Evolutionary conservation across 208 protist species (phyloP).

Genomic region (Angomonas ambiguus): DNA sequence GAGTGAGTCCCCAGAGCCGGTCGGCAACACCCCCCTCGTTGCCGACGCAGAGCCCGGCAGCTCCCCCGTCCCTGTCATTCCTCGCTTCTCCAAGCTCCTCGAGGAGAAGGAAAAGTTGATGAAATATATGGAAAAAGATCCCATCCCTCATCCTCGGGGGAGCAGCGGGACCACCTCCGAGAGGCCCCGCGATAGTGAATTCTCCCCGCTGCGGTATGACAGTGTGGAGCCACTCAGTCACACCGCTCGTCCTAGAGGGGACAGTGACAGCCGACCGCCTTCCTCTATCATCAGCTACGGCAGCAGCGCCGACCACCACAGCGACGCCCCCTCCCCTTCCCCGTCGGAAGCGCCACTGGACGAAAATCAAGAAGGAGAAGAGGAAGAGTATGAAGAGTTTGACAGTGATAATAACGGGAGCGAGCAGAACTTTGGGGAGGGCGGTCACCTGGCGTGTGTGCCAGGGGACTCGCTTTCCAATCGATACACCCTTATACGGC

Average conservation of each 20-base stretch:
- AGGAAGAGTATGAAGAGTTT: slow-evolving; percentile 12
- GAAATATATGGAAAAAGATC: slow-evolving; percentile 9
- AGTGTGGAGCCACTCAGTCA: neutral
- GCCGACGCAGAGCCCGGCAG: neutral
- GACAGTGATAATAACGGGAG: slow-evolving; percentile 23
- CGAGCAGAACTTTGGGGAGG: slow-evolving; percentile 39
- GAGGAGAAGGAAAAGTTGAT: slow-evolving; percentile 21
- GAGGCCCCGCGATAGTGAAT: neutral
- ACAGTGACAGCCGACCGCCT: neutral
- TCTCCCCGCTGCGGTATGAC: neutral
- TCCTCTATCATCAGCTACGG: neutral
- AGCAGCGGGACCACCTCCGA: neutral
- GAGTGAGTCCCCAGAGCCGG: too few species aligned
- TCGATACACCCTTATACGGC: slow-evolving; percentile 43
- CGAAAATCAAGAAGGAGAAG: slow-evolving; percentile 3
- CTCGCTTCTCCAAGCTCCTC: slow-evolving; percentile 17
- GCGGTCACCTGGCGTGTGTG: slow-evolving; percentile 51
- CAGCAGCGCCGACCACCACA: neutral
- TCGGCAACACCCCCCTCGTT: neutral
- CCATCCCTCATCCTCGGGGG: neutral
- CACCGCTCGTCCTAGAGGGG: neutral
- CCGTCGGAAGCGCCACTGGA: neutral
- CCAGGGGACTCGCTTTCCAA: slow-evolving; percentile 59
- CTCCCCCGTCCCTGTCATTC: slow-evolving; percentile 16
- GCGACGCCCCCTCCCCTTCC: neutral